Evolutionary conservation across 1,139 yeast genomes (phyloP), one percentile per base, ranked within the genome.

Genomic region (Wickerhamomyces sp.): DNA sequence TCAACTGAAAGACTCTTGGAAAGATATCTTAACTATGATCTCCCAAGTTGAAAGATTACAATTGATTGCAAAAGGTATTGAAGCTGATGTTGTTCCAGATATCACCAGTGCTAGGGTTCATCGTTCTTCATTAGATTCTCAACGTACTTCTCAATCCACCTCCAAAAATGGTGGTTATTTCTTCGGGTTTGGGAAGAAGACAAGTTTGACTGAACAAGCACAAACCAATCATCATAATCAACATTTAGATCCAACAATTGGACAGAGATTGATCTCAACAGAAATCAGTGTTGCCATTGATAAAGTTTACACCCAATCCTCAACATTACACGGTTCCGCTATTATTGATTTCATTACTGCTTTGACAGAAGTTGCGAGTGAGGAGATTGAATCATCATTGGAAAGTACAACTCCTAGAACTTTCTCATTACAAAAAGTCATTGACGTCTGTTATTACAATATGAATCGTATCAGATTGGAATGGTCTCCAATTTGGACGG

Each of bases 391-490:
- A 55, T 85, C 95, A 1, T 86, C 96, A 1, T 93, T 93, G 7
- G 81, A 79, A 59, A 82, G 91, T 43, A 72, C 76, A 10, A 81
- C 88, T 51, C 99, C 99, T 30, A 75, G 99, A 62, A 84, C 90
- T 66, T 94, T 89, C 61, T 87, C 97, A 0, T 69, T 94, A 52
- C 98, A 90, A 59, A 94, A 94, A 61, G 86, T 94, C 73, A 96
- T 94, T 42, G 99, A 94, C 65, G 95, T 94, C 40, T 91, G 98
- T 66, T 93, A 93, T 65, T 94, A 94, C 69, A 94, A 94, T 64
- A 93, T 94, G 98, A 82, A 81, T 46, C 86, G 99, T 72, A 90
- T 94, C 58, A 81, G 96, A 63, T 82, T 94, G 53, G 97, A 94
- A 67, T 94, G 99, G 98, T 81, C 96, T 9, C 95, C 89, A 48